These are phyloP conservation scores for Citrus glauca DNA, from an alignment of 345 rosid species.

Conservation along the genomic window DNA sequence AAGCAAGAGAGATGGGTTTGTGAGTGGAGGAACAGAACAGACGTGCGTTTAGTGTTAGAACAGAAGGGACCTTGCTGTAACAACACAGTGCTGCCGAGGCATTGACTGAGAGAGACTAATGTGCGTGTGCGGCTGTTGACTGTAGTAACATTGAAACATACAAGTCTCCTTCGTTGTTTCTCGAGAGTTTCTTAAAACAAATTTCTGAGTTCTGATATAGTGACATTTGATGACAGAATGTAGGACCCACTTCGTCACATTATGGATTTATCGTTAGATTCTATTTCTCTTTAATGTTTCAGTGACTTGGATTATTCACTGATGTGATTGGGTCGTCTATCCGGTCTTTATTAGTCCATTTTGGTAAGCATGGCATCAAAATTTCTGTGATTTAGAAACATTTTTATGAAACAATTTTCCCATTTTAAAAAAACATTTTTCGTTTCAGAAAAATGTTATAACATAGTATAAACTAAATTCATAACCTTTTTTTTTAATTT, in stretches of 20 bases:
- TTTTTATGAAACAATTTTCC: neutral
- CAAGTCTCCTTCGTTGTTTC: neutral
- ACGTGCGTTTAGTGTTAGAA: slow-evolving; percentile 5
- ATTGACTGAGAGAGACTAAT: neutral
- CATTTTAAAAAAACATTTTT: neutral
- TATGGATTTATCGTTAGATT: neutral
- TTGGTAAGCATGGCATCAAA: too few species aligned
- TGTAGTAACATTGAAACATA: neutral
- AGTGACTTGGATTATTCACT: neutral
- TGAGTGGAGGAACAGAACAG: slow-evolving; percentile 24
- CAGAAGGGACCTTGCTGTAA: neutral
- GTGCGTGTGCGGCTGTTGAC: neutral
- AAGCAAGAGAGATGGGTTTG: slow-evolving; percentile 17
- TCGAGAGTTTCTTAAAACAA: neutral
- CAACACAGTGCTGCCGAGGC: neutral
- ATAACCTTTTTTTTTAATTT: too few species aligned
- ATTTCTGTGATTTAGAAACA: neutral
- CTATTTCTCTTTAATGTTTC: neutral
- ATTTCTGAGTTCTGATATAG: neutral
- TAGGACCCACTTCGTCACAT: neutral
- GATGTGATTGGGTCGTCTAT: neutral
- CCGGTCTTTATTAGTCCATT: neutral
- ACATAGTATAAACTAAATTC: too few species aligned
- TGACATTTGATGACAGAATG: neutral
- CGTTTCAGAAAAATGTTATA: too few species aligned